These are phyloP conservation scores for Lippia alba DNA, from an alignment of 305 asterid species.

Conservation along the genomic window DNA sequence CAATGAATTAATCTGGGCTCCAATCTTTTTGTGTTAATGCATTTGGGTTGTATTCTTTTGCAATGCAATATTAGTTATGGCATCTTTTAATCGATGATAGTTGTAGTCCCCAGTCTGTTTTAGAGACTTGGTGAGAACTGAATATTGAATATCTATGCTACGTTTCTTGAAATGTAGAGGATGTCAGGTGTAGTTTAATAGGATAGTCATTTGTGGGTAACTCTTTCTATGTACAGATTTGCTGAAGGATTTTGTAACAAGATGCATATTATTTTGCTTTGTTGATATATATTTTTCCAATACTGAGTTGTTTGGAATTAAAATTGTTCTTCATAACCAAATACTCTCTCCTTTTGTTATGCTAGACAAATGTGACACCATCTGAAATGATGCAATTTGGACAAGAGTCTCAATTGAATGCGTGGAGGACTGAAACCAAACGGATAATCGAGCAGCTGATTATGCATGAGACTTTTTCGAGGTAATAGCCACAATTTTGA, in stretches of 20 bases:
- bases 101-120: slow-evolving; percentile 3
- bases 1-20: slow-evolving; percentile 17
- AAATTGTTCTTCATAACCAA: slow-evolving; percentile 8
- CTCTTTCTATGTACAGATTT: neutral
- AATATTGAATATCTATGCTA: slow-evolving; percentile 5
- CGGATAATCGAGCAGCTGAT: slow-evolving; percentile 63
- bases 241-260: neutral
- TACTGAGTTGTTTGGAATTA: neutral
- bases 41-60: slow-evolving; percentile 16
- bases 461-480: slow-evolving; percentile 65
- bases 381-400: slow-evolving; percentile 37
- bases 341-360: slow-evolving; percentile 16
- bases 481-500: slow-evolving; percentile 48
- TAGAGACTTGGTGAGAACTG: slow-evolving; percentile 14
- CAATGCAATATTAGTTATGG: slow-evolving; percentile 9
- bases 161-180: slow-evolving; percentile 21
- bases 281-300: slow-evolving; percentile 12
- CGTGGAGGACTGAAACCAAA: slow-evolving; percentile 56
- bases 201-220: slow-evolving; percentile 10
- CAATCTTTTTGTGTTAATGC: slow-evolving; percentile 18
- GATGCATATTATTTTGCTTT: slow-evolving; percentile 10
- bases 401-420: slow-evolving; percentile 38
- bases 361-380: slow-evolving; percentile 36
- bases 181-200: slow-evolving; percentile 17
- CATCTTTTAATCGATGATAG: slow-evolving; percentile 12